Evolutionary conservation across 2,329 filamentous ascomycete species (phyloP), one percentile per base, ranked within the genome.

Genomic region (Colletotrichum agaves): DNA sequence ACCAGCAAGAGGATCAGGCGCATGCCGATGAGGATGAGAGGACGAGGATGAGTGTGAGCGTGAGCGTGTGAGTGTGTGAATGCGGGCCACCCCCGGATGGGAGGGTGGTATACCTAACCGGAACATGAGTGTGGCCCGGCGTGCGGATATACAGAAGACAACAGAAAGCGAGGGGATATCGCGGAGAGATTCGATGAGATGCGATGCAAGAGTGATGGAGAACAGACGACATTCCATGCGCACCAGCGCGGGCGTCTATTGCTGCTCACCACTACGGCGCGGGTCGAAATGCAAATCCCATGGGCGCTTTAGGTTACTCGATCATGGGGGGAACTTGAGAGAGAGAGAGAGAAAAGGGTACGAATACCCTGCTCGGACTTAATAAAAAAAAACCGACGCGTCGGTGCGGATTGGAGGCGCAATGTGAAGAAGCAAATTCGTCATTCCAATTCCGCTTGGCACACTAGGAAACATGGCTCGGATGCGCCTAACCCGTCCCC

Each of bases 81-180:
- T 11, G 35, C 35, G 13, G 35, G 35, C 35, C 35, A 15, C 35
- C 11, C 11, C 17, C 27, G 17, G 31, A 63, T 41, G 46, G 43
- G 27, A 66, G 58, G 63, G 64, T 63, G 27, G 63, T 58, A 67
- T 63, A 41, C 64, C 41, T 67, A 59, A 63, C 60, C 37, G 63
- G 19, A 33, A 37, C 19, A 27, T 50, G 56, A 49, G 35, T 37
- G 35, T 37, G 35, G 35, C 12, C 5, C 44, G 47, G n/a, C 12
- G 13, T 4, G 21, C 13, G 19, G 19, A 31, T 47, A 15, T 21
- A 11, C 15, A 17, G 52, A 58, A 21, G 3, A 13, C 44, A 35
- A 50, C 15, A 56, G 43, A 59, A 35, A 44, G 11, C 21, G 17
- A 60, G 17, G 46, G 33, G 11, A 47, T 15, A 15, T 15, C n/a